Base-by-base conservation (phyloP, 2,329 filamentous ascomycete genomes). In the Sporothrix humicola region DNA sequence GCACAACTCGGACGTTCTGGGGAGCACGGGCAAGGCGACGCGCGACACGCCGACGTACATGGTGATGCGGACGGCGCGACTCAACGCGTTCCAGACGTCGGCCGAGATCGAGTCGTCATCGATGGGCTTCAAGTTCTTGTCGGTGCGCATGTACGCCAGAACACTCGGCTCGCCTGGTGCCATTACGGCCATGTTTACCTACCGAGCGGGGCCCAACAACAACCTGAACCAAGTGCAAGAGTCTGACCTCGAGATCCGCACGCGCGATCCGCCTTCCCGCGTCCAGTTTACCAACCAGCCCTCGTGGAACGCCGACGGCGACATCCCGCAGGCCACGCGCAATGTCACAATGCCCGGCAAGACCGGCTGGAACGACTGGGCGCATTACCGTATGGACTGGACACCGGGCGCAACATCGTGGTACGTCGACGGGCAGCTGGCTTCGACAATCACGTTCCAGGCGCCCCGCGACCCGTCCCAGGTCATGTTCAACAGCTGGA, bases 271-370 rank as follows among this genome's bases (percentile, higher is more conserved):
- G 13, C 73, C 74, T 6, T 77, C 76, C 46, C 79, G 78, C 70
- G 81, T 84, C 31, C 81, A 82, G 74, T 87, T 87, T 78, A 87
- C 85, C 1, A 88, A 88, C 77, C 86, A 88, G 78, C 86, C 85
- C 1, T 78, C 83, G 1, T 83, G 83, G 73, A 83, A 83, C 77
- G 79, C 79, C 12, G 77, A 80, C 12, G 81, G 82, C 69, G 82
- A 85, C 73, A 81, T 85, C 59, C 79, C 82, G 0, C 78, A 80
- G 13, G 83, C 85, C 0, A 85, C 83, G 1, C 77, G 82, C 26
- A 83, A 82, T 70, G 79, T 81, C 17, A 80, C 79, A 4, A 75
- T 82, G 12, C 81, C 85, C 9, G 78, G 79, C 2, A 78, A 79
- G 4, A 69, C 78, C 2, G 77, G 77, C 12, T 87, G 85, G 85